Base-by-base conservation (phyloP, 2,329 filamentous ascomycete species). In the Saccharata proteae region DNA sequence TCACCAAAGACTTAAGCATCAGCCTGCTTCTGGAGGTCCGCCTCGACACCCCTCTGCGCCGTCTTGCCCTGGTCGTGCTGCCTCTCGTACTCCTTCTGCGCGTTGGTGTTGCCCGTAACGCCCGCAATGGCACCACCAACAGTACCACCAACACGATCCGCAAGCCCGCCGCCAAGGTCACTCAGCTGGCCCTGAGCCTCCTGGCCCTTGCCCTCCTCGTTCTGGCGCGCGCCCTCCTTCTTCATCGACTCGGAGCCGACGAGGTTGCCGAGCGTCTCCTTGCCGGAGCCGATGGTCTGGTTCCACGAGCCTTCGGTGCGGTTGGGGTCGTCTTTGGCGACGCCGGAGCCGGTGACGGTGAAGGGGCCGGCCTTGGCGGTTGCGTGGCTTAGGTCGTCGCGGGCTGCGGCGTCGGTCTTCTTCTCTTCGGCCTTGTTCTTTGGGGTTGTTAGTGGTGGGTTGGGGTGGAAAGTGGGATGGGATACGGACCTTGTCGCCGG, bases 11-110 rank as follows among this genome's bases (percentile, higher is more conserved):
- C n/a, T n/a, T n/a, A n/a, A 5, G 32, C 34, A 41, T 72, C 67
- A 1, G 64, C 70, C 64, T 81, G 64, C 71, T 83, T 86, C 57
- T 79, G 61, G 35, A 93, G 67, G 49, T 93, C 84, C 21, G 69
- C 61, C 69, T 93, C 85, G 2, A 78, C 85, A 29, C 84, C 80
- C 13, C 84, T 71, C 68, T 93, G 80, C 49, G 73, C 67, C 13
- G 80, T 81, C 75, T 90, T 93, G 41, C 85, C 86, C 41, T 72
- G 60, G 46, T 90, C 84, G 49, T 90, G 84, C 57, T 79, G 62
- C 43, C 66, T 54, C 53, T 80, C 64, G 49, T 74, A 80, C 51
- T 74, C 71, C 28, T 63, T 54, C 64, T 86, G 67, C 37, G 73
- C 72, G 16, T 62, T 55, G 28, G 64, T 61, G 52, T 92, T 76